Evolutionary conservation across 495 filamentous ascomycete genomes (phyloP), one percentile per base, ranked within the genome.

Genomic region (Staphylotrichum longicolle): DNA sequence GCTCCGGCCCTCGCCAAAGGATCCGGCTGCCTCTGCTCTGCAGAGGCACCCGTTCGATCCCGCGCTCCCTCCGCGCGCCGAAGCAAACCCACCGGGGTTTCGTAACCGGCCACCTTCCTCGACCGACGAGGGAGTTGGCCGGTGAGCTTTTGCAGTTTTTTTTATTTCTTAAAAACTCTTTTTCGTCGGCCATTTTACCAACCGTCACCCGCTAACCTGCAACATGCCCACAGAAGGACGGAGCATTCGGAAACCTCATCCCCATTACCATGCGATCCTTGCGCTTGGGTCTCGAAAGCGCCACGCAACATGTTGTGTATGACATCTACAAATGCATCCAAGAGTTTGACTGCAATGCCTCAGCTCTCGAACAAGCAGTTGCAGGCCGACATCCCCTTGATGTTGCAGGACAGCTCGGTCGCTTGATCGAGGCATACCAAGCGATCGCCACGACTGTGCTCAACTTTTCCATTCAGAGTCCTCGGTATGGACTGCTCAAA

Each of bases 391-490:
- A 57, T 30, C 52, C 11, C 15, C 12, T 6, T 5, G 58, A 42
- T 2, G 37, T 32, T 3, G 30, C 35, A 5, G 49, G 34, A 4
- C 37, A 57, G 14, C 2, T 63, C 0, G 11, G 35, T n/a, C 39
- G 41, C 39, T 37, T 63, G 3, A 54, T 59, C 35, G 47, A 39
- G 35, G 57, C 52, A 0, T 68, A 65, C 41, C 59, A 65, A 14
- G 41, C 62, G 4, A 41, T 68, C 30, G 54, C 57, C 5, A 65
- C 66, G 12, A 50, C 35, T 2, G 55, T 55, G 11, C 63, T 68
- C 15, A 33, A 63, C 52, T 68, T 68, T 44, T 65, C 60, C 15
- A 46, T 61, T 30, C 14, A 61, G 5, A 68, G 60, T 49, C 63
- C 63, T 1, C 60, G 66, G 33, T 65, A 68, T 39, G 63, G 62